Percentiles rank a stretch among this genome's conserved stretches.
These are phyloP conservation scores for Zychaea mexicana DNA, from an alignment of 371 early-diverging fungal genomes.

Conservation along the genomic window DNA sequence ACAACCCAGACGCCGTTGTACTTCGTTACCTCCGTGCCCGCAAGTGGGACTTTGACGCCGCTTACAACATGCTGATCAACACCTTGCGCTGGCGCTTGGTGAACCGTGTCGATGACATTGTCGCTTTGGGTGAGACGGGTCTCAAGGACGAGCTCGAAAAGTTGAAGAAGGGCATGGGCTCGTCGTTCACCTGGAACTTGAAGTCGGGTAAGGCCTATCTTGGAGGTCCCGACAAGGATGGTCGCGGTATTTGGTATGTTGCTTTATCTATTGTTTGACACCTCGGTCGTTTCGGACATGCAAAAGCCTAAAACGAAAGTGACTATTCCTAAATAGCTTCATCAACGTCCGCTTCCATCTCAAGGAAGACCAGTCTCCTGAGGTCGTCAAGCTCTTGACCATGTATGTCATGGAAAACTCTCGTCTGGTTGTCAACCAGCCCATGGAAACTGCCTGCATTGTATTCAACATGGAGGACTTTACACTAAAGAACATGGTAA, in stretches of 20 bases:
- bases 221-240: constrained; percentile 53
- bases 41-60: constrained; percentile 69
- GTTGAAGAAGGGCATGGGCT: constrained; percentile 40
- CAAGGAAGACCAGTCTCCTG: constrained; percentile 57
- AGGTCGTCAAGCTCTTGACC: constrained; percentile 62
- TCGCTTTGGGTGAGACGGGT: constrained; percentile 52
- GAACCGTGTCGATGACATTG: constrained; percentile 50
- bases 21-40: constrained; percentile 74
- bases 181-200: constrained; percentile 39
- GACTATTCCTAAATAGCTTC: constrained; percentile 39
- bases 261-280: neutral
- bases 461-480: constrained; percentile 88
- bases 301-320: neutral
- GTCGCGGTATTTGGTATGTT: constrained; percentile 56
- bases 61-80: constrained; percentile 57
- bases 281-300: neutral
- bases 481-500: constrained; percentile 76
- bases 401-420: constrained; percentile 86
- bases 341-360: constrained; percentile 63
- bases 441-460: constrained; percentile 80
- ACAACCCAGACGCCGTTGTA: constrained; percentile 63
- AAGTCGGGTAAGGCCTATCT: constrained; percentile 48
- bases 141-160: constrained; percentile 38
- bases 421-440: constrained; percentile 70
- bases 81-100: constrained; percentile 65